Base-by-base conservation (phyloP, 306 rosid genomes). In the Neltuma alba region DNA sequence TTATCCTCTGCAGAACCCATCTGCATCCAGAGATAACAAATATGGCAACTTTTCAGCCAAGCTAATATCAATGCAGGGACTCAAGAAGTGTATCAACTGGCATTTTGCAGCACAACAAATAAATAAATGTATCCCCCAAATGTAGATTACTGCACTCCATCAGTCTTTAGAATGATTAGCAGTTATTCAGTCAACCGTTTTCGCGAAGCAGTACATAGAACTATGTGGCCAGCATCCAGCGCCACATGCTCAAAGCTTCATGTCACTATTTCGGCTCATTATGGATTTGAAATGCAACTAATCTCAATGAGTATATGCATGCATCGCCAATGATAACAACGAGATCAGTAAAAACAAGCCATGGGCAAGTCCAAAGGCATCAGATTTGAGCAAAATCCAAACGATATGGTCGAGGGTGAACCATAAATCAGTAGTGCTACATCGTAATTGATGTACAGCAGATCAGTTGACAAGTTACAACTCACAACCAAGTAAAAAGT, bases 1-100 rank as follows among this genome's bases (percentile, higher is more conserved):
- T 64, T 87, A 78, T 83, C 89, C 31, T 79, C 88, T 47, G 66
- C 72, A 23, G 91, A 52, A 79, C 78, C 89, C 92, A 89, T 89
- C 90, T 87, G 80, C 88, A 52, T 34, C 23, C 8, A 52, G 34
- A 42, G 13, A 28, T 7, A 9, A 55, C 18, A 23, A 2, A 37
- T 41, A 18, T 27, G 28, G 16, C 55, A 75, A 58, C 16, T 15
- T 58, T 75, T 75, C 55, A 40, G 18, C 14, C 23, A 55, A 54
- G 6, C 25, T 5, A 40, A 10, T 25, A 40, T 60, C 18, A 33
- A 75, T 16, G 34, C 38, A 27, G 52, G 33, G 8, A 55, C 10
- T 34, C 25, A 40, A 33, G 64, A 7, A 37, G 7, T 34, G 20
- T 72, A 72, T 0, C 31, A 3, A 31, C 11, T 18, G 11, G 20